Evolutionary conservation across 2,329 filamentous ascomycete genomes (phyloP), one percentile per base, ranked within the genome.

Genomic region (Xylariaceae sp.): DNA sequence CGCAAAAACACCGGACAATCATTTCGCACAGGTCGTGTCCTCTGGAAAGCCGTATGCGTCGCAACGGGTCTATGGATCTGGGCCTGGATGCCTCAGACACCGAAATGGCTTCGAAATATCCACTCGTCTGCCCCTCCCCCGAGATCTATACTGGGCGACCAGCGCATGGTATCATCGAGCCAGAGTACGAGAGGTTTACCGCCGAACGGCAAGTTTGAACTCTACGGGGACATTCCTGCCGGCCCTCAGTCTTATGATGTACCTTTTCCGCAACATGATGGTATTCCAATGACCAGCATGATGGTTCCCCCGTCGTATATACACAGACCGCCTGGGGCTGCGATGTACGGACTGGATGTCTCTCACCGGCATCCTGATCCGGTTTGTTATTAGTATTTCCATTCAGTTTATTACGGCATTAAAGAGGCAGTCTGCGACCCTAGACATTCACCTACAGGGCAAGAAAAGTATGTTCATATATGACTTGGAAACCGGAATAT

Each of bases 11-110:
- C 47, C 5, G 57, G 57, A 27, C 43, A 54, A 27, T 31, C 44
- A 5, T 54, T 54, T 32, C 59, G 61, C 30, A 27, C 26, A 4
- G 50, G 50, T 4, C 46, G 58, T 40, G 48, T 54, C 34, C 12
- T 60, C 26, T 63, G 57, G 61, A 60, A 61, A 45, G 56, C 61
- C 26, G 57, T 57, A 27, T 59, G 54, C 44, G 35, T 50, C 1
- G 55, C 57, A 3, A 59, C 55, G 6, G 57, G 57, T 8, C 32
- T 63, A 39, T 56, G 53, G 53, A 43, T 59, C 27, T 50, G 53
- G 51, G 55, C 58, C 47, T 61, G 55, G 59, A 30, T 60, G 8
- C 51, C 56, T 29, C 47, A 58, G 48, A 49, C 32, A 19, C 42
- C 11, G 27, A 46, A 50, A 45, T 54, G 47, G 42, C 11, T n/a